Percentiles rank a stretch among this genome's conserved stretches.
phyloP scores from a whole-genome alignment of 2,329 filamentous ascomycete genomes.

The Chrysosporium queenslandicum region DNA sequence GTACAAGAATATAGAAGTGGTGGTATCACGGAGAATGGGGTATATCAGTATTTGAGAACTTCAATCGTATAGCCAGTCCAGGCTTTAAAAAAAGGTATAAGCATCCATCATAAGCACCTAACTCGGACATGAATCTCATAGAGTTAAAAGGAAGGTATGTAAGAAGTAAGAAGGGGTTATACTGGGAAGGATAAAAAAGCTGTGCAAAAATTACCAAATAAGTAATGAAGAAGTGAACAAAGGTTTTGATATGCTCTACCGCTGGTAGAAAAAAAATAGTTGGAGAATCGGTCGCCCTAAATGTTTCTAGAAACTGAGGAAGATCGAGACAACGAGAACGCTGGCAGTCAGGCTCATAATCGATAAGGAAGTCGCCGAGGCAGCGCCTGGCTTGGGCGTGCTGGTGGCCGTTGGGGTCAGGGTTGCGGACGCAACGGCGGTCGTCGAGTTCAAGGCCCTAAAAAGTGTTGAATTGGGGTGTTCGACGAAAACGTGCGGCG shows the following conservation, averaged over 20 bases:
- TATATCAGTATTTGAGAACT: too few relatives aligned
- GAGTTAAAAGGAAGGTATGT: constrained; percentile 11
- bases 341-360: constrained; percentile 18
- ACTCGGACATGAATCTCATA: constrained; percentile 16
- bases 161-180: constrained; percentile 4
- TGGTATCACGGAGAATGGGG: constrained; percentile 9
- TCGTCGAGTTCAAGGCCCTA: constrained; percentile 13
- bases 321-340: constrained; percentile 17
- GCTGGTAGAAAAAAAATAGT: neutral
- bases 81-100: constrained; percentile 6
- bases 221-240: neutral
- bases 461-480: constrained; percentile 12
- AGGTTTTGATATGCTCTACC: neutral
- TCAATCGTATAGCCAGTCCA: neutral
- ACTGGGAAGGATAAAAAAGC: neutral
- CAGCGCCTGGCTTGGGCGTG: constrained; percentile 13
- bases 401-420: constrained; percentile 5
- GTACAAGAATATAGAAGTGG: constrained; percentile 1
- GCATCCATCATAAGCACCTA: constrained; percentile 13
- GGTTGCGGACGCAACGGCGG: constrained; percentile 11
- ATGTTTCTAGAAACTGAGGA: constrained; percentile 14
- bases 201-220: constrained; percentile 2
- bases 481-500: constrained; percentile 14
- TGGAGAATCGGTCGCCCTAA: constrained; percentile 5
- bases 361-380: constrained; percentile 16